phyloP scores from a whole-genome alignment of 768 basidiomycete species.

The Boletales sp. region DNA sequence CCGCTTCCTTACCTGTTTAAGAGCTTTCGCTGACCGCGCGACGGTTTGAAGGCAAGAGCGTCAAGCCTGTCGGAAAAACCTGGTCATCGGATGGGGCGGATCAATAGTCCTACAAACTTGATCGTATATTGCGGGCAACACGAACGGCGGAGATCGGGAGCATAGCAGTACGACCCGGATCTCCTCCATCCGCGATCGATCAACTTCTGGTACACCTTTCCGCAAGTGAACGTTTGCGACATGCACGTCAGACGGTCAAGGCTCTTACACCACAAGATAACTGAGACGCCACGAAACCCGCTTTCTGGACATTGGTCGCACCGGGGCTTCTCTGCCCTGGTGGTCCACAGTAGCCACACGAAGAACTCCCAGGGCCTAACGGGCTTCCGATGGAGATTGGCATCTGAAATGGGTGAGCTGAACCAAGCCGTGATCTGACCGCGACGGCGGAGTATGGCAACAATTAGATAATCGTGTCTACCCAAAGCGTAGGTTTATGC shows the following conservation, averaged over 20 bases:
- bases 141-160: constrained; percentile 73
- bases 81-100: constrained; percentile 10
- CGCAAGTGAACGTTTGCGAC: constrained; percentile 3
- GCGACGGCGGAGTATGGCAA: too few species aligned
- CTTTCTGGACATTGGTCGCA: constrained; percentile 44
- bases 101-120: constrained; percentile 46
- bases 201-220: constrained; percentile 75
- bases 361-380: constrained; percentile 30
- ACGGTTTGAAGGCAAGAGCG: constrained; percentile 59
- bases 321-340: constrained; percentile 44
- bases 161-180: constrained; percentile 83
- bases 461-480: too few species aligned
- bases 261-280: constrained; percentile 50
- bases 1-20: constrained; percentile 53
- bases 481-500: constrained; percentile 30
- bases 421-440: too few species aligned
- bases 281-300: constrained; percentile 46
- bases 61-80: constrained; percentile 50
- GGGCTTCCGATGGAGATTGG: constrained; percentile 28
- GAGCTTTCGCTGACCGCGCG: constrained; percentile 72
- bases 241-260: neutral
- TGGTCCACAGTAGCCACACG: constrained; percentile 68
- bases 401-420: constrained; percentile 14
- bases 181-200: constrained; percentile 84
- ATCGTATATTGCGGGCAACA: constrained; percentile 98